Conservation (phyloP, 139 green algal species). For the Eudorina sp. region DNA sequence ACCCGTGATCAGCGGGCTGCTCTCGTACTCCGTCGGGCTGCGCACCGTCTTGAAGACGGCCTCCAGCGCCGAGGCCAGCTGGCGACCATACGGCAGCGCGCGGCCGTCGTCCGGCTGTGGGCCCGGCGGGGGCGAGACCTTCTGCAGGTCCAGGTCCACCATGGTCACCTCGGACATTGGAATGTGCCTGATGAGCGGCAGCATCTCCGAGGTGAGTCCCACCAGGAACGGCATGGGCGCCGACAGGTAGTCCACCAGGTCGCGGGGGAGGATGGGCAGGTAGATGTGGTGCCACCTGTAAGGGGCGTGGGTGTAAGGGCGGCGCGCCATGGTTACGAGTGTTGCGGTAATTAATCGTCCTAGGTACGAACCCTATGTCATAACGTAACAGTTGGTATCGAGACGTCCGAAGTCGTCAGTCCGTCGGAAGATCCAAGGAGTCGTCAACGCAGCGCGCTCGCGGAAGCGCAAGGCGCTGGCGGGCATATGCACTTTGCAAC, state of each 20-base stretch:
- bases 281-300: conserved; percentile 86
- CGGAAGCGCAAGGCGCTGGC: too few species aligned
- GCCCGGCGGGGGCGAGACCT: conserved; percentile 62
- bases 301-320: neutral
- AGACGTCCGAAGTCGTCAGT: too few species aligned
- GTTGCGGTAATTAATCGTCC: too few species aligned
- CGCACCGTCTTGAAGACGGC: conserved; percentile 64
- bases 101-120: conserved; percentile 67
- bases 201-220: conserved; percentile 74
- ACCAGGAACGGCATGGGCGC: conserved; percentile 90
- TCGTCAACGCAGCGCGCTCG: too few species aligned
- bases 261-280: conserved; percentile 80
- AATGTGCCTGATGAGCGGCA: conserved; percentile 68
- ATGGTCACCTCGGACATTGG: conserved; percentile 70
- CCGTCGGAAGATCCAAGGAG: too few species aligned
- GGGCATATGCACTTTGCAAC: too few species aligned
- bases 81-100: conserved; percentile 71
- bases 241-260: conserved; percentile 81
- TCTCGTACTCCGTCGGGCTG: conserved; percentile 84
- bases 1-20: conserved; percentile 74
- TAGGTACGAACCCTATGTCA: too few species aligned
- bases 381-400: too few species aligned
- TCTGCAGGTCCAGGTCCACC: conserved; percentile 58
- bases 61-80: conserved; percentile 67
- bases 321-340: too few species aligned